Percentiles rank a stretch among this genome's conserved stretches.
Conservation (phyloP, 2,329 filamentous ascomycete genomes). For the Fusarium gaditjirri region DNA sequence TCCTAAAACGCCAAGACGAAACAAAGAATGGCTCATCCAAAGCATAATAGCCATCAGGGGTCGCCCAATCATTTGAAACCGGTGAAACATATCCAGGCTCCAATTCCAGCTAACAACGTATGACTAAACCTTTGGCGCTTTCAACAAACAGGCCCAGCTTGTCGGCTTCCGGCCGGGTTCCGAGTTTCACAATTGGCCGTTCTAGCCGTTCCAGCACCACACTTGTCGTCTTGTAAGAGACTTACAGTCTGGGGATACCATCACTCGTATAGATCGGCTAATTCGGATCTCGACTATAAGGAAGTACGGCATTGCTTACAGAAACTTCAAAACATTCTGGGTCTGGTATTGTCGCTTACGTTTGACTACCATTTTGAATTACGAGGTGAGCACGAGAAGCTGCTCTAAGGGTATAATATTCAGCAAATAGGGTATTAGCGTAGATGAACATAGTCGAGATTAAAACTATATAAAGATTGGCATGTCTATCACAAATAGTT, state of each 20-base stretch:
- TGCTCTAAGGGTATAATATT: background rate
- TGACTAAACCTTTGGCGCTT: background rate
- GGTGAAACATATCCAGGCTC: background rate
- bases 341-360: background rate
- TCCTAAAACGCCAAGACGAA: slow-evolving; percentile 23
- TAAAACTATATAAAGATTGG: slow-evolving; percentile 7
- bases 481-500: background rate
- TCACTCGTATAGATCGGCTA: background rate
- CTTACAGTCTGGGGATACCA: background rate
- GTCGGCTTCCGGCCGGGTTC: background rate
- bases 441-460: background rate
- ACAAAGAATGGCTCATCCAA: background rate
- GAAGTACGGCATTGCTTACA: background rate
- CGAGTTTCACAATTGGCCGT: background rate
- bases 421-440: background rate
- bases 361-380: background rate
- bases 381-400: background rate
- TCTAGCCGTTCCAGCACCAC: background rate
- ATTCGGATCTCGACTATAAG: background rate
- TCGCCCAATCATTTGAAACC: slow-evolving; percentile 7
- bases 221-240: background rate
- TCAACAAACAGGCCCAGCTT: background rate
- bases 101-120: background rate
- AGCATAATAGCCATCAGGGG: background rate
- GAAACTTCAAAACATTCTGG: background rate